Percentiles rank a stretch among this genome's conserved stretches.
These are phyloP conservation scores for Fusarium floridanum DNA, from an alignment of 2,329 filamentous ascomycete genomes.

Conservation along the genomic window DNA sequence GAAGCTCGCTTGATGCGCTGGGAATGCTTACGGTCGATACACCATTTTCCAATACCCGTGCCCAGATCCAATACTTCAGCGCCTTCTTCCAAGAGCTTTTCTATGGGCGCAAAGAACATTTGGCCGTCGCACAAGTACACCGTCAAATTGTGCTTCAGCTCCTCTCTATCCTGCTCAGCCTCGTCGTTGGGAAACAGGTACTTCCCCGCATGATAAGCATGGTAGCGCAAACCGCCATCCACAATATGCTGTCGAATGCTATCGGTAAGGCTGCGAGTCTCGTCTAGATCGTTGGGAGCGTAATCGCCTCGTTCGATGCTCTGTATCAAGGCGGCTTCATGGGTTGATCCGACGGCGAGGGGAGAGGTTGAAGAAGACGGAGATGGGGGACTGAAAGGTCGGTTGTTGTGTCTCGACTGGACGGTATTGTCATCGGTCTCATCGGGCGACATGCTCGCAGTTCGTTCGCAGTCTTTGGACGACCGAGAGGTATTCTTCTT, in stretches of 20 bases:
- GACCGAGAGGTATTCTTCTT: background rate
- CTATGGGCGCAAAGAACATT: conserved; percentile 60
- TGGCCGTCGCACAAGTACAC: conserved; percentile 55
- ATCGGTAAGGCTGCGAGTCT: conserved; percentile 57
- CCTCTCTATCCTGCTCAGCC: conserved; percentile 57
- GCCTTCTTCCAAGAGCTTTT: conserved; percentile 53
- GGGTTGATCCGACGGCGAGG: conserved; percentile 49
- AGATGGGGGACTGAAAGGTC: conserved; percentile 42
- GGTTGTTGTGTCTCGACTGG: background rate
- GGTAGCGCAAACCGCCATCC: conserved; percentile 56
- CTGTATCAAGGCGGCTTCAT: conserved; percentile 49
- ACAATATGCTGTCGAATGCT: conserved; percentile 59
- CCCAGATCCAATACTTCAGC: conserved; percentile 63
- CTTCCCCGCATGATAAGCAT: conserved; percentile 57
- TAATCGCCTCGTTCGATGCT: conserved; percentile 52
- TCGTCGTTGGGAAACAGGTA: conserved; percentile 61
- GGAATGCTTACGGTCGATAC: conserved; percentile 60
- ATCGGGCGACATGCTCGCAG: conserved; percentile 8
- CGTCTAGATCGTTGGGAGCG: conserved; percentile 45
- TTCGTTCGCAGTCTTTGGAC: conserved; percentile 8
- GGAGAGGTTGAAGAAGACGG: conserved; percentile 46
- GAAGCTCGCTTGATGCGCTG: background rate
- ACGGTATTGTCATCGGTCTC: background rate
- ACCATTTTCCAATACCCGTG: conserved; percentile 67
- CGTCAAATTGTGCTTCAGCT: conserved; percentile 57